Conservation (phyloP, 495 filamentous ascomycete species). For the Talaromyces ruber region DNA sequence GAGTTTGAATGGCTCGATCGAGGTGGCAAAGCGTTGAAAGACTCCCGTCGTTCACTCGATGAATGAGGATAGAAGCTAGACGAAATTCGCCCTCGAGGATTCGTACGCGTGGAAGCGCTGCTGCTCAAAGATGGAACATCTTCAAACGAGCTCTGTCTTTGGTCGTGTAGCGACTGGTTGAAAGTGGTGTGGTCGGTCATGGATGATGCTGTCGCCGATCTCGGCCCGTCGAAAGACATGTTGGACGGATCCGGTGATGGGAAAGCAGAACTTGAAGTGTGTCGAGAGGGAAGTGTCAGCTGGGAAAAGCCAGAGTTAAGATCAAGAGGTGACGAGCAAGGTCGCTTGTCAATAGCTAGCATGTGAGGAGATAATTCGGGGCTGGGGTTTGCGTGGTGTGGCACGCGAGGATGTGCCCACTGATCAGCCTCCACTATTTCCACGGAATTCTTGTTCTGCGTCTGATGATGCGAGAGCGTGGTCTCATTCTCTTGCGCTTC, state of each 20-base stretch:
- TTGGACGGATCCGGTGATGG: constrained; percentile 43
- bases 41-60: constrained; percentile 56
- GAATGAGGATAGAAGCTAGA: constrained; percentile 36
- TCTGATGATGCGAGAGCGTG: background rate
- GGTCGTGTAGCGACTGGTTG: constrained; percentile 44
- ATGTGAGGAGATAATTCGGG: constrained; percentile 37
- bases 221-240: constrained; percentile 44
- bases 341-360: constrained; percentile 36
- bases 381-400: constrained; percentile 10
- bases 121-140: constrained; percentile 83
- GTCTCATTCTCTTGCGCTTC: background rate
- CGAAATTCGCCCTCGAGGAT: constrained; percentile 40
- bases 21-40: constrained; percentile 58
- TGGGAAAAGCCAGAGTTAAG: constrained; percentile 38
- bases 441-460: constrained; percentile 12
- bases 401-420: constrained; percentile 11
- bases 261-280: constrained; percentile 36
- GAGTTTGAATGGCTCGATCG: constrained; percentile 37
- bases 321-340: constrained; percentile 44
- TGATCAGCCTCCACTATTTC: constrained; percentile 26
- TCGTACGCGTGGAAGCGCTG: constrained; percentile 79
- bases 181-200: constrained; percentile 35
- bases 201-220: constrained; percentile 45
- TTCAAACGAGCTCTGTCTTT: constrained; percentile 67
- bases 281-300: constrained; percentile 33